phyloP scores from a whole-genome alignment of 352 stramenopile species.

The Globisporangium carolinianum region DNA sequence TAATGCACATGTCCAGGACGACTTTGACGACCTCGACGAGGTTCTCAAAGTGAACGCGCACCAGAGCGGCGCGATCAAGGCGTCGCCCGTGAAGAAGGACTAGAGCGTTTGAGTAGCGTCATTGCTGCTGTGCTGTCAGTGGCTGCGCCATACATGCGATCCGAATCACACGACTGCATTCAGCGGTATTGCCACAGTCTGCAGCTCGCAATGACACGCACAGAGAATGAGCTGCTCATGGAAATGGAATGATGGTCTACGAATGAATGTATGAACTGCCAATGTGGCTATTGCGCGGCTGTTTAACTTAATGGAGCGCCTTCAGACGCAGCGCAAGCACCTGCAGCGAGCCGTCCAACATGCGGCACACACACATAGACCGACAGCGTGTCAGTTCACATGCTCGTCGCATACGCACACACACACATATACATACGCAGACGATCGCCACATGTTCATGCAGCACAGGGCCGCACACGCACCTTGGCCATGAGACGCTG shows the following conservation, averaged over 20 bases:
- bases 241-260: too few species aligned
- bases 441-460: conserved; percentile 1
- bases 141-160: too few species aligned
- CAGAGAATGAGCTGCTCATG: background rate
- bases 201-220: conserved; percentile 1
- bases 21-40: conserved; percentile 76
- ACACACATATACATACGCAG: conserved; percentile 3
- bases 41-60: conserved; percentile 76
- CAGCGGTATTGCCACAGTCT: background rate
- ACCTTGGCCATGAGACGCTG: conserved; percentile 68
- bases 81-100: conserved; percentile 47
- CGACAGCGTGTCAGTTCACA: background rate
- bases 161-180: too few species aligned
- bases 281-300: too few species aligned
- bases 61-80: conserved; percentile 63
- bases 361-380: too few species aligned
- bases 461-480: background rate
- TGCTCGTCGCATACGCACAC: background rate
- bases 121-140: too few species aligned
- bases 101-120: conserved; percentile 7
- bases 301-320: too few species aligned
- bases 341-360: too few species aligned
- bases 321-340: too few species aligned
- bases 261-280: too few species aligned
- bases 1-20: conserved; percentile 30